Evolutionary conservation across 768 basidiomycete species (phyloP), one percentile per base, ranked within the genome.

Genomic region (Lactifluus pinguis): DNA sequence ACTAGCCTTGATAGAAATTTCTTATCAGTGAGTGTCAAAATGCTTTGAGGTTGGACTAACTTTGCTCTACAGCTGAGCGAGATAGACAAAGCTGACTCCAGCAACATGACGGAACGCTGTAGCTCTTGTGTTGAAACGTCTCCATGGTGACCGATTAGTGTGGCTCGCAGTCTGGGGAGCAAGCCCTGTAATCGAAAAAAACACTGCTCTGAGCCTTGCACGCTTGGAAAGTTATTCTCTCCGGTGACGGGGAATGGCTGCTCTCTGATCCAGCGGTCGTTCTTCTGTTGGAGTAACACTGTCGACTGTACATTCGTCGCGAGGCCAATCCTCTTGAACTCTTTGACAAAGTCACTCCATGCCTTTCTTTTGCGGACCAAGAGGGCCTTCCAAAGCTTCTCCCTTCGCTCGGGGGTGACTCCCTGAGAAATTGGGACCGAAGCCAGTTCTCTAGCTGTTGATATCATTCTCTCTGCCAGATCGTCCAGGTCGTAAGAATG

Each of bases 81-180:
- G 51, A 86, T 72, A 4, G 79, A 79, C 70, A 92, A 87, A 2
- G 83, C 80, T 45, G 87, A 92, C 71, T 98, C 93, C 5, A 92
- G 77, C 59, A 89, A 80, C 64, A 81, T 84, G 17, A 89, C 71
- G 7, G 87, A 90, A 62, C 92, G 80, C 68, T 87, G 86, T 17
- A 98, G 76, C 61, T 98, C 95, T 14, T 88, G 85, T n/a, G 91
- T 92, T 10, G 82, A 79, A 50, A 98, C 67, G 69, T 98, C 97
- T 0, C 78, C 69, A 69, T 94, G 89, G 71, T 98, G 95, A 49
- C 77, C 71, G 7, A 80, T 75, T 29, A 92, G 74, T 2, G 80
- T 77, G 6, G 75, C 74, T 49, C 90, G 78, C 32, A 98, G 75
- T 6, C 76, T 75, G 5, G 90, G 86, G 56, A 98, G 79, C 49